Evolutionary conservation across 805 yeast genomes (phyloP), one percentile per base, ranked within the genome.

Genomic region (Sugiyamaella lignohabitans): DNA sequence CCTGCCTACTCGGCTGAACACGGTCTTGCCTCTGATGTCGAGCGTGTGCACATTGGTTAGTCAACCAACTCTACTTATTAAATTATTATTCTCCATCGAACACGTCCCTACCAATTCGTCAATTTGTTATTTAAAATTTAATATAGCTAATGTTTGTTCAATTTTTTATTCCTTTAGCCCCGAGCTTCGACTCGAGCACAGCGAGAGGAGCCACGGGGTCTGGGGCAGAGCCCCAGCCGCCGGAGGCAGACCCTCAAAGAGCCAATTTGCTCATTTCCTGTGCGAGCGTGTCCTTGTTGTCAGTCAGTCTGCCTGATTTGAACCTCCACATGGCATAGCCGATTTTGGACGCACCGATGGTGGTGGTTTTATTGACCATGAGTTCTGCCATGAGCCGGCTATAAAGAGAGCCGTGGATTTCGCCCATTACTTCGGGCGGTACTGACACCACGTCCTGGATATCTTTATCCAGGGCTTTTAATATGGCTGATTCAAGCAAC

Each of bases 41-140:
- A 38, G 41, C 41, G n/a, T 19, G 23, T 38, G 11, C 41, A 38
- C 27, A 38, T 38, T 17, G 41, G 41, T 3, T 38, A 24, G 18
- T 10, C 20, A 19, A 4, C 18, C 32, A 27, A 8, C 11, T 14
- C 14, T 27, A 27, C 14, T 27, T n/a, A n/a, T n/a, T n/a, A n/a
- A n/a, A n/a, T n/a, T n/a, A n/a, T n/a, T n/a, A n/a, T n/a, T n/a
- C n/a, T n/a, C n/a, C n/a, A n/a, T n/a, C n/a, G n/a, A n/a, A n/a
- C n/a, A n/a, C n/a, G n/a, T n/a, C n/a, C n/a, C n/a, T n/a, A n/a
- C 11, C 32, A 8, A 27, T 27, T 8, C 14, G 14, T 27, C 14
- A 8, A 8, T 14, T 8, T 27, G 32, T 27, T 27, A 8, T 27
- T 8, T 27, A 14, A 8, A 27, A 8, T 8, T 14, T 27, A 27